Evolutionary conservation across 192 early-diverging fungal species (phyloP), one percentile per base, ranked within the genome.

Genomic region (Coemansia sp.): DNA sequence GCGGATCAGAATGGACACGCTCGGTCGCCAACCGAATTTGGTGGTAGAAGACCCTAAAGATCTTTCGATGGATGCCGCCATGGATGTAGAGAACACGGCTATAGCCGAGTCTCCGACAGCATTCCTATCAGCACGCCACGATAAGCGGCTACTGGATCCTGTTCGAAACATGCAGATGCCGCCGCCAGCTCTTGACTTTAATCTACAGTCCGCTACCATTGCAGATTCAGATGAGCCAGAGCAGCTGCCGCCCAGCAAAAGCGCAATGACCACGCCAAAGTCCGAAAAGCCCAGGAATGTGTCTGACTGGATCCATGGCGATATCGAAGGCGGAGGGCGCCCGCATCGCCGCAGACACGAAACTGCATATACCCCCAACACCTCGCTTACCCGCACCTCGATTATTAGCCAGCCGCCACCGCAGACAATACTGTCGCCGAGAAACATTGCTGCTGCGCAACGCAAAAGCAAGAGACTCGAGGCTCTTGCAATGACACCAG

Each of bases 321-420:
- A 81, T 6, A 22, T 76, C 8, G 74, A 76, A 51, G 79, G 79
- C 8, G 79, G 79, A 2, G 79, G 79, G 7, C 64, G 79, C n/a
- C 79, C 65, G 14, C 79, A 81, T 45, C 79, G 74, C 34, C 70
- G 71, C 51, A 67, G 79, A n/a, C 74, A 76, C 55, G 70, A 71
- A 8, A 2, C 52, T 2, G 41, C 39, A 8, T 73, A 65, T 18
- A 72, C 73, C n/a, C 73, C 74, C 55, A 67, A 66, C 34, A 59
- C 2, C 5, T 9, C 39, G 11, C 39, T 9, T 41, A 41, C 5
- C 39, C 39, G 39, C 39, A 41, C 5, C 11, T 12, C 34, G 17
- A 28, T 14, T 11, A 51, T 62, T 28, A 51, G 54, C 37, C 32
- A 35, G 32, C 78, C 73, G 7, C 78, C 78, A 4, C 78, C 78